phyloP scores from a whole-genome alignment of 2,329 filamentous ascomycete genomes.

The Ramularia collo-cygni region DNA sequence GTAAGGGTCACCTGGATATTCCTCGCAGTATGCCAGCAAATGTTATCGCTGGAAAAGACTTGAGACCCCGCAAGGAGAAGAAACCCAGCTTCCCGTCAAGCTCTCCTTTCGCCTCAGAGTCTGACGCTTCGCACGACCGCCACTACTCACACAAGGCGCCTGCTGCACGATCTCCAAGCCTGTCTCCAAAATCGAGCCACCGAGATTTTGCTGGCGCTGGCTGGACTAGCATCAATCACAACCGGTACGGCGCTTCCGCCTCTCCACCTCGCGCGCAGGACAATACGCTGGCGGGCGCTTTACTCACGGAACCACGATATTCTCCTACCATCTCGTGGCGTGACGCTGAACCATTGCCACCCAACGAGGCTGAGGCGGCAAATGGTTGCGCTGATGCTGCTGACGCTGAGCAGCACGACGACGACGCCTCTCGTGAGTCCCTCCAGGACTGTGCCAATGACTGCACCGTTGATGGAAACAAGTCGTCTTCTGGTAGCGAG shows the following conservation, averaged over 20 bases:
- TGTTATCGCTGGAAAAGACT: slow-evolving; percentile 1
- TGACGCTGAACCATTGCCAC: slow-evolving; percentile 6
- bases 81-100: slow-evolving; percentile 18
- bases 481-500: slow-evolving; percentile 11
- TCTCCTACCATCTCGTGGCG: slow-evolving; percentile 18
- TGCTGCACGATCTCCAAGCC: slow-evolving; percentile 15
- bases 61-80: slow-evolving; percentile 10
- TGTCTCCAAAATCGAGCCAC: slow-evolving; percentile 27
- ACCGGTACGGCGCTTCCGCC: slow-evolving; percentile 2
- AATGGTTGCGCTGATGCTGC: not conserved
- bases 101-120: slow-evolving; percentile 21
- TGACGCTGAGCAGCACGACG: slow-evolving; percentile 11
- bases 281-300: slow-evolving; percentile 9
- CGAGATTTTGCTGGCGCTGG: slow-evolving; percentile 1
- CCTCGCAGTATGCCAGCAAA: slow-evolving; percentile 17
- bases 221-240: slow-evolving; percentile 26
- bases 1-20: slow-evolving; percentile 7
- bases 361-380: not conserved
- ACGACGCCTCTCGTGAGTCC: slow-evolving; percentile 3
- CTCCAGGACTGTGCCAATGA: not conserved
- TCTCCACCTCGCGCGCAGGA: slow-evolving; percentile 7
- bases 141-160: slow-evolving; percentile 10
- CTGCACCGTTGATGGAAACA: slow-evolving; percentile 4
- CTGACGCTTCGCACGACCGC: slow-evolving; percentile 8
- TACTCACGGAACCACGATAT: slow-evolving; percentile 18